Evolutionary conservation across 768 basidiomycete genomes (phyloP).

Genomic region (Hysterangium stoloniferum): DNA sequence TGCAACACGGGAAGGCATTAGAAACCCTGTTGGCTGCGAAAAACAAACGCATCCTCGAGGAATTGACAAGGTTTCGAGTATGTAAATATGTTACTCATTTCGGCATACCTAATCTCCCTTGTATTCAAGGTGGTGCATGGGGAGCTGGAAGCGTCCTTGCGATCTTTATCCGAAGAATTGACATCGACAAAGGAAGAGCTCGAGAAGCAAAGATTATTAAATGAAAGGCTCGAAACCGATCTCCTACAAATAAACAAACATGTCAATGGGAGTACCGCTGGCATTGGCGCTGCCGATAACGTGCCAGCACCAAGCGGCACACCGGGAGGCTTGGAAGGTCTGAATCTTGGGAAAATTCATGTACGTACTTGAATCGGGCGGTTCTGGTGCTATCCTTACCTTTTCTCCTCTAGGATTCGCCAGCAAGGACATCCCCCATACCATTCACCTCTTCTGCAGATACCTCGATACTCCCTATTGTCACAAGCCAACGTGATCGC

Average conservation of each 20-base stretch:
- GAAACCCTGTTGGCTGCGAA: slow-evolving; percentile 88
- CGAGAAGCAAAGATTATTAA: slow-evolving; percentile 69
- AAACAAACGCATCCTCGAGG: slow-evolving; percentile 88
- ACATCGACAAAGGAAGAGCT: slow-evolving; percentile 55
- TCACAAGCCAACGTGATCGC: slow-evolving; percentile 94
- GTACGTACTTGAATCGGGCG: neutral
- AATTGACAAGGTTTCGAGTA: slow-evolving; percentile 86
- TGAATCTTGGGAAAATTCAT: slow-evolving; percentile 55
- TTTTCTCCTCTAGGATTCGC: slow-evolving; percentile 10
- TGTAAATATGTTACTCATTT: slow-evolving; percentile 17
- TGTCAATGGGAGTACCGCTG: slow-evolving; percentile 23
- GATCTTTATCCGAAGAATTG: slow-evolving; percentile 49
- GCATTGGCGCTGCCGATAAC: slow-evolving; percentile 17
- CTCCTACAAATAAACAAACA: slow-evolving; percentile 73
- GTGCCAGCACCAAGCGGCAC: slow-evolving; percentile 19
- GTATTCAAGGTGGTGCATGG: slow-evolving; percentile 62
- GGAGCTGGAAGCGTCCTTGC: slow-evolving; percentile 69
- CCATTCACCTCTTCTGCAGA: slow-evolving; percentile 73
- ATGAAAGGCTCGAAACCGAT: slow-evolving; percentile 90
- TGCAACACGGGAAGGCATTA: slow-evolving; percentile 70
- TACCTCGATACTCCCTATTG: slow-evolving; percentile 95
- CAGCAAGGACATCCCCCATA: slow-evolving; percentile 45
- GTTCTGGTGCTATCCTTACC: neutral
- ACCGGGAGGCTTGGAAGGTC: slow-evolving; percentile 56
- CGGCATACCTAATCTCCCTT: neutral